Evolutionary conservation across 225 moss, liverwort and hornwort genomes (phyloP).

Genomic region (Polytrichum commune): DNA sequence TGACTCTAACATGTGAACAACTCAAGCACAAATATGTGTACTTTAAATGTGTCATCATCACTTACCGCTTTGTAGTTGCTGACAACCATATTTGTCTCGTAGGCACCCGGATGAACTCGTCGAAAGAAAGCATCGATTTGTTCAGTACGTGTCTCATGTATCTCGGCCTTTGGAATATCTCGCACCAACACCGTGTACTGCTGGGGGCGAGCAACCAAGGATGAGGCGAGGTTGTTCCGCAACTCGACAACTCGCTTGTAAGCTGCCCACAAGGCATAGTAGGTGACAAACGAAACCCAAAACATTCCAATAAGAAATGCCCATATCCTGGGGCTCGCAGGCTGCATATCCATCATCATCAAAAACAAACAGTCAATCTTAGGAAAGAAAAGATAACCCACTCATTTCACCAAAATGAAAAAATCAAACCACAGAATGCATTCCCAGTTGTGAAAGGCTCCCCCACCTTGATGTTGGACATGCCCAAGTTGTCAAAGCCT

Average conservation of each 20-base stretch:
- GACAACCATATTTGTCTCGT: slow-evolving; percentile 40
- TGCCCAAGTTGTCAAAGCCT: slow-evolving; percentile 57
- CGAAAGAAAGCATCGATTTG: slow-evolving; percentile 69
- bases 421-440: not conserved
- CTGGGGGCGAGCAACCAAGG: slow-evolving; percentile 47
- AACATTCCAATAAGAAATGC: slow-evolving; percentile 60
- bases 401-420: not conserved
- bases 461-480: slow-evolving; percentile 71
- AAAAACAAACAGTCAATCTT: not conserved
- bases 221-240: slow-evolving; percentile 40
- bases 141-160: slow-evolving; percentile 43
- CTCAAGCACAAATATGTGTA: not conserved
- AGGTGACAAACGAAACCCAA: slow-evolving; percentile 72
- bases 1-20: not conserved
- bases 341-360: slow-evolving; percentile 24
- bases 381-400: not conserved
- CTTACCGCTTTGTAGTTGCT: slow-evolving; percentile 40
- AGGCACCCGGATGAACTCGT: slow-evolving; percentile 57
- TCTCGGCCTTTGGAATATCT: slow-evolving; percentile 63
- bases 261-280: slow-evolving; percentile 47
- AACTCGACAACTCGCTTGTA: slow-evolving; percentile 60
- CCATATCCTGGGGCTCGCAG: slow-evolving; percentile 60
- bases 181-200: slow-evolving; percentile 72
- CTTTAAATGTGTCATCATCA: not conserved
- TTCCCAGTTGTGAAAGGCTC: not conserved